Evolutionary conservation across 805 yeast genomes (phyloP).

Genomic region (Barnettozyma wickerhamii): DNA sequence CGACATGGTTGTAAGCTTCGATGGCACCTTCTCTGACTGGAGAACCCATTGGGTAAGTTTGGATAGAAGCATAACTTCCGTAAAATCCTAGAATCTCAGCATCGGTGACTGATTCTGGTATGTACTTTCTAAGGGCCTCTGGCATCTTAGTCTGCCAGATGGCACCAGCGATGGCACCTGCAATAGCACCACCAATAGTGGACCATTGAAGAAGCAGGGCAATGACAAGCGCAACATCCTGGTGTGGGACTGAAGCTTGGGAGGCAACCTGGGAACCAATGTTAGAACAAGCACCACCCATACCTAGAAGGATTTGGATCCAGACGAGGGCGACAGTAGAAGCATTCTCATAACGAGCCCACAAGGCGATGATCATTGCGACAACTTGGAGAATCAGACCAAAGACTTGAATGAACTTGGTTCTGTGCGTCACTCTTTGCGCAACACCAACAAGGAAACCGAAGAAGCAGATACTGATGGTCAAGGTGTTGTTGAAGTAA

Average conservation of each 20-base stretch:
- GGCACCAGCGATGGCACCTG: slow-evolving; percentile 33
- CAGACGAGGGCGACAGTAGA: slow-evolving; percentile 21
- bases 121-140: slow-evolving; percentile 24
- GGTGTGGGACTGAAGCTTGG: slow-evolving; percentile 36
- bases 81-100: slow-evolving; percentile 20
- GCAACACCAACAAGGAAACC: slow-evolving; percentile 32
- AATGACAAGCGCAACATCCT: slow-evolving; percentile 35
- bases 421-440: slow-evolving; percentile 30
- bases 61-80: slow-evolving; percentile 21
- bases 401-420: slow-evolving; percentile 29
- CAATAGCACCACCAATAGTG: slow-evolving; percentile 34
- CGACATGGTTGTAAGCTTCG: slow-evolving; percentile 29
- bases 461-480: slow-evolving; percentile 32
- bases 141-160: slow-evolving; percentile 32
- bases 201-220: slow-evolving; percentile 31
- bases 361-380: slow-evolving; percentile 26
- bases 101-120: slow-evolving; percentile 23
- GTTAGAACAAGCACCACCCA: slow-evolving; percentile 29
- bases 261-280: slow-evolving; percentile 32
- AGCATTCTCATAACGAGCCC: slow-evolving; percentile 18
- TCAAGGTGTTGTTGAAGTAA: slow-evolving; percentile 31
- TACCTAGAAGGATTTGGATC: slow-evolving; percentile 26
- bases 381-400: slow-evolving; percentile 30
- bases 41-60: slow-evolving; percentile 23
- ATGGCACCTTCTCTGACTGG: slow-evolving; percentile 30